Percentiles rank a stretch among this genome's conserved stretches.
phyloP scores from a whole-genome alignment of 805 yeast genomes.

The Cephaloascus albidus region DNA sequence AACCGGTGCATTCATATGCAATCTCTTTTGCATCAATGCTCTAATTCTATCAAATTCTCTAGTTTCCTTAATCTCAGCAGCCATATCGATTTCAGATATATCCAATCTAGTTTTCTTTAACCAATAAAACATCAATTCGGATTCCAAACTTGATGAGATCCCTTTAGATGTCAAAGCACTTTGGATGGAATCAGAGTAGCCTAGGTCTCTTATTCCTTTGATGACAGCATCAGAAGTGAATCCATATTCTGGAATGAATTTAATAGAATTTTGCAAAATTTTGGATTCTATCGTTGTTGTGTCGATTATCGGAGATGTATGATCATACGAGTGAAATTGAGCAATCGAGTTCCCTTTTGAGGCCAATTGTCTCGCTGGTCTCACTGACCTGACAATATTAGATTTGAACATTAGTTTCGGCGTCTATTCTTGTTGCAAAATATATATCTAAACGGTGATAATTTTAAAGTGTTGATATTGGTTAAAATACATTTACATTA shows the following conservation, averaged over 20 bases:
- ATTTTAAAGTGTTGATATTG: no score
- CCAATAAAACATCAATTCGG: background rate
- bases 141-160: background rate
- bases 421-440: no score
- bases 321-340: slow-evolving; percentile 18
- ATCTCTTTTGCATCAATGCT: slow-evolving; percentile 36
- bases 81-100: slow-evolving; percentile 1
- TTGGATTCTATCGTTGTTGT: slow-evolving; percentile 24
- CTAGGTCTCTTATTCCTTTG: slow-evolving; percentile 36
- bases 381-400: no score
- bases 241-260: slow-evolving; percentile 40
- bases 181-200: slow-evolving; percentile 36
- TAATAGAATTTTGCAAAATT: slow-evolving; percentile 26
- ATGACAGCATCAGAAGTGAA: slow-evolving; percentile 39
- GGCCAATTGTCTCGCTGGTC: no score
- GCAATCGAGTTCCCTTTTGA: no score
- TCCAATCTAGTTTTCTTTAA: background rate
- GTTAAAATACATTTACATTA: no score
- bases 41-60: slow-evolving; percentile 10
- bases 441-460: no score
- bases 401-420: no score
- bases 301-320: slow-evolving; percentile 6
- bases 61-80: slow-evolving; percentile 21
- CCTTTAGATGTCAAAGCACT: slow-evolving; percentile 1
- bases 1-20: slow-evolving; percentile 41